Base-by-base conservation (phyloP, 495 filamentous ascomycete genomes). In the Oidiodendron maius region DNA sequence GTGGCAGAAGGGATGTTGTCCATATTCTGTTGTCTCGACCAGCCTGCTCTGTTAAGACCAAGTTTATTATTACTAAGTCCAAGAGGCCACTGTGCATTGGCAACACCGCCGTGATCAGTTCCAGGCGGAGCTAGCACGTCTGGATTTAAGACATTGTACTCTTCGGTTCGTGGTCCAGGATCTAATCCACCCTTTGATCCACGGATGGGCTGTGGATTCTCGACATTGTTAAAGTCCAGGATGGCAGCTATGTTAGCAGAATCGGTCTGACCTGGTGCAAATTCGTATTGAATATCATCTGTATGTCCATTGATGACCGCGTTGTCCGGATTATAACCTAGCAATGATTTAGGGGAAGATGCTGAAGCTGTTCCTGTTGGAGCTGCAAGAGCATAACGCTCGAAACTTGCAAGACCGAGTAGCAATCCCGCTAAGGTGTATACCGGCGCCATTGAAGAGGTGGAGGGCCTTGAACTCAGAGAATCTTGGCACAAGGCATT, bases 71-170 rank as follows among this genome's bases (percentile, higher is more conserved):
- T 77, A 44, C 80, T 84, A 9, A 87, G 65, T 48, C 81, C 84
- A 59, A 89, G 71, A 0, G 82, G 82, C 84, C 84, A 89, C 55
- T 84, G 78, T 1, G 81, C 77, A 56, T 87, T 84, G 21, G 75
- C 68, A 0, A 85, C 77, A 37, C 66, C 64, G 1, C 84, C 85
- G 28, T 62, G 46, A 58, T 88, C 85, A 0, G 82, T 84, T 2
- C 71, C 75, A 0, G 85, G 85, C 1, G 84, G 82, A 0, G 81
- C 82, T 26, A 78, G 72, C 6, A 78, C 67, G 56, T 88, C 82
- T 3, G 80, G 78, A 53, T 88, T 84, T 12, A 80, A 67, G 40
- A 71, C 74, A 47, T 86, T 76, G 49, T 86, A 82, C 39, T 69
- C 66, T 44, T 70, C 67, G 2, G 80, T 82, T 73, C 81, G 65